Evolutionary conservation across 768 basidiomycete genomes (phyloP), one percentile per base, ranked within the genome.

Genomic region (Chalciporus piperatus): DNA sequence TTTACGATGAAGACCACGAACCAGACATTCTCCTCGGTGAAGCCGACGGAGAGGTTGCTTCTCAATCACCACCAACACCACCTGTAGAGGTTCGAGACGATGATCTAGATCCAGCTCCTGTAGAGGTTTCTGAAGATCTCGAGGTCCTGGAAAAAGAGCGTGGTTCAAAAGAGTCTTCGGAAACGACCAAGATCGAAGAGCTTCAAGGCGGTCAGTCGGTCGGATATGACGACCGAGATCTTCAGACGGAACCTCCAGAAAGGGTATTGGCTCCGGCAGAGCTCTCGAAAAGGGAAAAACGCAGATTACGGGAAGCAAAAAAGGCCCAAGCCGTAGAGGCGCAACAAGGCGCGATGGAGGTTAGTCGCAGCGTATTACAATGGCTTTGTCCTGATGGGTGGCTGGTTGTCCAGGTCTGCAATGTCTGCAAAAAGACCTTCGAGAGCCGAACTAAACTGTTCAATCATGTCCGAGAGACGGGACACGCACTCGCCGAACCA

Each of bases 211-310:
- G 4, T 22, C 57, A 57, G 38, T 45, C 45, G 28, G 22, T 35
- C 11, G 20, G 20, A 38, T 8, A 28, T 11, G 45, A 53, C 11
- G 49, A 56, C 3, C 49, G 41, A 40, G 39, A 11, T 13, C 17
- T 7, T 7, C 38, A 50, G 35, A 9, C 6, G 13, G 47, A 50
- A 11, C 49, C 37, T 38, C 54, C 41, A 4, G 52, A 51, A 27
- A 27, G 1, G 3, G 43, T 19, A 14, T 33, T 53, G 41, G 49
- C 45, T 33, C 42, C 59, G 35, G 63, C 45, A 19, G 73, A 70
- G 51, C 57, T 79, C 53, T 81, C 91, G 6, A 98, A 97, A 70
- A 83, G 81, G 52, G 92, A 97, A 28, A 92, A 86, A 68, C 74
- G 95, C 42, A 78, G 84, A 44, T 85, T 86, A 16, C 76, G 83